Conservation (phyloP, 1,284 basidiomycete species). For the Cryptococcus sp. region DNA sequence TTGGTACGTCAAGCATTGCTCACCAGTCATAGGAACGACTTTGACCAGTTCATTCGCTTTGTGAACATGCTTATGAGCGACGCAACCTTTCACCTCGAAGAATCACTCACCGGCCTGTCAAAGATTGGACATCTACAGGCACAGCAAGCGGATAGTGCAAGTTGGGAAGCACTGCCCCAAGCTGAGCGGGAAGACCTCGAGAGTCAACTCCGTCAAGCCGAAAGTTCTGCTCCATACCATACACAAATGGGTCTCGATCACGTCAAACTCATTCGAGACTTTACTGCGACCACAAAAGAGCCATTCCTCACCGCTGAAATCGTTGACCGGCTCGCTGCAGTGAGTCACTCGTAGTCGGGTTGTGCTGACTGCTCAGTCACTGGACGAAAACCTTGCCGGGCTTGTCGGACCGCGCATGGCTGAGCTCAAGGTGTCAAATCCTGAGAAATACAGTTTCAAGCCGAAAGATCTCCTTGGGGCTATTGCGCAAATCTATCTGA, state of each 20-base stretch:
- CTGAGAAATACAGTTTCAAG: conserved; percentile 87
- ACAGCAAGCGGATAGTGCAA: conserved; percentile 73
- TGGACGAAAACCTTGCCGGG: conserved; percentile 90
- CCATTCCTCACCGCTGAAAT: conserved; percentile 98
- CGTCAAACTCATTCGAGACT: conserved; percentile 83
- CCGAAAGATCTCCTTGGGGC: conserved; percentile 81
- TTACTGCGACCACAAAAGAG: conserved; percentile 85
- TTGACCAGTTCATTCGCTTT: conserved; percentile 91
- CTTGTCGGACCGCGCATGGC: conserved; percentile 78
- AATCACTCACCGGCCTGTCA: conserved; percentile 83
- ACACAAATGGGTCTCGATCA: conserved; percentile 84
- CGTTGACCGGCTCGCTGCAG: conserved; percentile 90
- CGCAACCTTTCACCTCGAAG: conserved; percentile 96
- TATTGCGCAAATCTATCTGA: conserved; percentile 88
- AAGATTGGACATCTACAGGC: conserved; percentile 84
- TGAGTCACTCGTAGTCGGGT: conserved; percentile 54
- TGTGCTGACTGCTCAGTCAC: conserved; percentile 31
- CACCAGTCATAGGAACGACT: conserved; percentile 63
- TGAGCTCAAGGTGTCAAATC: conserved; percentile 79
- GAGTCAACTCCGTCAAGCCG: conserved; percentile 71
- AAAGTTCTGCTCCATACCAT: conserved; percentile 82
- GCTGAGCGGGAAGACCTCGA: conserved; percentile 84
- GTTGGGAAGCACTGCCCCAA: conserved; percentile 66
- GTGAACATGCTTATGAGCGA: conserved; percentile 99
- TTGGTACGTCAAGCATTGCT: neutral